These are phyloP conservation scores for Candida sp. DNA, from an alignment of 1,139 yeast genomes.

Conservation along the genomic window DNA sequence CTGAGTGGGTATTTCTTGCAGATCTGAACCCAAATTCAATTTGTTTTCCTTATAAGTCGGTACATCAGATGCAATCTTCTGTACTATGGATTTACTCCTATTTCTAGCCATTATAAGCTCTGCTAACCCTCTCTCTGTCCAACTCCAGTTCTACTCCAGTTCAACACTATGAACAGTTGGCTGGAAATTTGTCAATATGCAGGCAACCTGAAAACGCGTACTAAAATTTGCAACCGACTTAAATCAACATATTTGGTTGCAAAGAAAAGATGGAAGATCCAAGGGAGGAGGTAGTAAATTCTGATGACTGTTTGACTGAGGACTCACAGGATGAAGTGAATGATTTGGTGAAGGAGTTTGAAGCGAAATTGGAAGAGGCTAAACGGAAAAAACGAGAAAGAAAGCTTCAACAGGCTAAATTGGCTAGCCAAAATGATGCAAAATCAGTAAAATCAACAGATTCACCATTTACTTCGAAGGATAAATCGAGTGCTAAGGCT, in stretches of 20 bases:
- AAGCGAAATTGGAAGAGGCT: conserved; percentile 16
- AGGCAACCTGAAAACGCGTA: not conserved
- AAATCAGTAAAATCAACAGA: not conserved
- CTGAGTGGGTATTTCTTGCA: conserved; percentile 2
- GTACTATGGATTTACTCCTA: conserved; percentile 53
- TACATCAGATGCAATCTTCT: conserved; percentile 37
- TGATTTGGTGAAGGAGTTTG: conserved; percentile 27
- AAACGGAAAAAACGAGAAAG: conserved; percentile 12
- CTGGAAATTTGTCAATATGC: not conserved
- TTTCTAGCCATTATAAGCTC: conserved; percentile 25
- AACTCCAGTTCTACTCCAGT: not conserved
- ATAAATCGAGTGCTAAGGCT: conserved; percentile 1
- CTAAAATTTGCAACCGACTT: conserved; percentile 1
- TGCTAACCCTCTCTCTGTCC: not conserved
- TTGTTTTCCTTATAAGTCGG: conserved; percentile 23
- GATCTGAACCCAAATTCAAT: conserved; percentile 7
- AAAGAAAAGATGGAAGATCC: conserved; percentile 16
- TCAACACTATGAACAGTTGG: conserved; percentile 4
- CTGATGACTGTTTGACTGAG: conserved; percentile 23
- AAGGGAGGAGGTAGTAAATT: conserved; percentile 11
- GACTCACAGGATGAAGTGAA: conserved; percentile 26
- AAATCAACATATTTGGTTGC: not conserved
- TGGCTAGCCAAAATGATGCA: not conserved
- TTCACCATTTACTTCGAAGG: not conserved
- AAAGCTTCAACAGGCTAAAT: conserved; percentile 1